Evolutionary conservation across 176 grass and related monocot genomes (phyloP).

Genomic region (Paspalum notatum): DNA sequence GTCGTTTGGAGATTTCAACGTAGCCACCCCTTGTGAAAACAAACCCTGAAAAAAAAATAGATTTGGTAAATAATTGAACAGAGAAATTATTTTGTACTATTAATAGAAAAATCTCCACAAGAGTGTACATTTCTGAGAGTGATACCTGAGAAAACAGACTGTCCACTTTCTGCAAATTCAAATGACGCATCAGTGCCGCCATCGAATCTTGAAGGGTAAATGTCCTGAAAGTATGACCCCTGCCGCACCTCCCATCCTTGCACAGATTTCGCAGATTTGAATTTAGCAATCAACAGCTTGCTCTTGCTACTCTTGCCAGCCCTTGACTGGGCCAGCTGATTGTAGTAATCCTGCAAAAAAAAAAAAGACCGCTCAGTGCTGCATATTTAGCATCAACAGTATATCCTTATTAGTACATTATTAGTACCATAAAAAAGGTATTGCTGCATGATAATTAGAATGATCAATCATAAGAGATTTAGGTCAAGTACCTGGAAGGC

Average conservation of each 20-base stretch:
- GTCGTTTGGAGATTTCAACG: slow-evolving; percentile 83
- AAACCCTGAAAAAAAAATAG: slow-evolving; percentile 69
- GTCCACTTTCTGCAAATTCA: slow-evolving; percentile 66
- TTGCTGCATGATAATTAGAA: neutral
- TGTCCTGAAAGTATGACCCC: slow-evolving; percentile 80
- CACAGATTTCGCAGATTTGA: slow-evolving; percentile 72
- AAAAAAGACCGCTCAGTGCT: neutral
- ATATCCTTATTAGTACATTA: neutral
- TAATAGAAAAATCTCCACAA: neutral
- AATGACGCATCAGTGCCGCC: slow-evolving; percentile 86
- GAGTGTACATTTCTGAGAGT: neutral
- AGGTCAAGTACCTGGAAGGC: slow-evolving; percentile 75
- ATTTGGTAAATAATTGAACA: slow-evolving; percentile 8
- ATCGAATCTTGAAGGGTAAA: slow-evolving; percentile 63
- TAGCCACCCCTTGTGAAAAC: slow-evolving; percentile 94
- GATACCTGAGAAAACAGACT: slow-evolving; percentile 81
- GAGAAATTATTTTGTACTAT: neutral
- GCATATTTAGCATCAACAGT: neutral
- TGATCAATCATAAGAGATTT: slow-evolving; percentile 14
- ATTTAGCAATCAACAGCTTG: slow-evolving; percentile 88
- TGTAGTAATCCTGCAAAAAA: slow-evolving; percentile 86
- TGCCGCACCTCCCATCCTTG: slow-evolving; percentile 78
- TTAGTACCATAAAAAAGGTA: neutral
- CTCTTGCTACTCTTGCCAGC: slow-evolving; percentile 99
- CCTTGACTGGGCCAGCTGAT: slow-evolving; percentile 87